These are phyloP conservation scores for Chrysoporthe deuterocubensis DNA, from an alignment of 2,329 filamentous ascomycete genomes.

Conservation along the genomic window DNA sequence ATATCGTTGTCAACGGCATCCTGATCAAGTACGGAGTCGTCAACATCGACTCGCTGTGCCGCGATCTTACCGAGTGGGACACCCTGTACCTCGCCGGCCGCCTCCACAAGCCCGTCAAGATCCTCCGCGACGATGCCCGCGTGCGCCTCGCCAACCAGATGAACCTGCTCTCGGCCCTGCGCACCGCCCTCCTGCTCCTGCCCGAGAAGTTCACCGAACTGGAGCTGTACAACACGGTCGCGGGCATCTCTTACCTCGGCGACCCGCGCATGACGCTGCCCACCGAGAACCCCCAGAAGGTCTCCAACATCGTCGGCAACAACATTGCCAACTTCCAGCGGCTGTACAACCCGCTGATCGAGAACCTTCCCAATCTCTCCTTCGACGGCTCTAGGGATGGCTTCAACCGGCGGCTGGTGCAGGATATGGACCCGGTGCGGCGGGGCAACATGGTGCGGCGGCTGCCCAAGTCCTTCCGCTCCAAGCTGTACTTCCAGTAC, in stretches of 20 bases:
- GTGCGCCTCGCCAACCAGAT: slow-evolving; percentile 95
- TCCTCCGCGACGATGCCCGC: slow-evolving; percentile 88
- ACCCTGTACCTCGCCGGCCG: slow-evolving; percentile 95
- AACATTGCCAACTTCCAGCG: slow-evolving; percentile 91
- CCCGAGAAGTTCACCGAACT: slow-evolving; percentile 84
- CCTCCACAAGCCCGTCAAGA: slow-evolving; percentile 97
- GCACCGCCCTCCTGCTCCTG: slow-evolving; percentile 85
- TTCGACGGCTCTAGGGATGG: slow-evolving; percentile 72
- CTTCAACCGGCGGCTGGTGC: slow-evolving; percentile 70
- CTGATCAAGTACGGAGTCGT: slow-evolving; percentile 98
- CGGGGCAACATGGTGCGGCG: slow-evolving; percentile 96
- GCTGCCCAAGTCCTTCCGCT: slow-evolving; percentile 82
- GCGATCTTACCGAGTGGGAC: slow-evolving; percentile 87
- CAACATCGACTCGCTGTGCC: slow-evolving; percentile 85
- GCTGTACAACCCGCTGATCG: slow-evolving; percentile 86
- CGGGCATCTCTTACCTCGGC: slow-evolving; percentile 90
- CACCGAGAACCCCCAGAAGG: slow-evolving; percentile 89
- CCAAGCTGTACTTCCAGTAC: slow-evolving; percentile 92
- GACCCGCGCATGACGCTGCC: slow-evolving; percentile 94
- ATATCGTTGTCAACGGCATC: slow-evolving; percentile 90
- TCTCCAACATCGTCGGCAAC: slow-evolving; percentile 89
- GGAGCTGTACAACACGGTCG: slow-evolving; percentile 87
- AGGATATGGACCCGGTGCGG: slow-evolving; percentile 91
- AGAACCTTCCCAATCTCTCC: slow-evolving; percentile 84
- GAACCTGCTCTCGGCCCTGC: slow-evolving; percentile 89